phyloP scores from a whole-genome alignment of 2,329 filamentous ascomycete species.

The Fusarium longipes region DNA sequence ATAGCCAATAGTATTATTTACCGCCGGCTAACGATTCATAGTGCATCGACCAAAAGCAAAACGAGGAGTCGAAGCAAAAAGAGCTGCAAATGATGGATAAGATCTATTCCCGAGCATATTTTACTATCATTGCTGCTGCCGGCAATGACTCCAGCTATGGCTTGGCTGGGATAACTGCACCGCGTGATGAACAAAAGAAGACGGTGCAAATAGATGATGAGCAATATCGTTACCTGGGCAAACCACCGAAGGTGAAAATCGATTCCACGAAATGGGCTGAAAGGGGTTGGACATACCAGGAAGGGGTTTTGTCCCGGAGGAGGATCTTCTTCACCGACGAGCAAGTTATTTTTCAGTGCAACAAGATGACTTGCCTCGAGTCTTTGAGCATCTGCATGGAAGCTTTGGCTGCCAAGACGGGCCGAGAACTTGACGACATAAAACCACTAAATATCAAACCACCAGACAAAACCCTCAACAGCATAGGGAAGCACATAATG shows the following conservation, averaged over 20 bases:
- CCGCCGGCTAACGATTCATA: neutral
- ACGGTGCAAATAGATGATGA: neutral
- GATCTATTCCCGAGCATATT: neutral
- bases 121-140: neutral
- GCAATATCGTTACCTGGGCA: neutral
- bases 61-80: neutral
- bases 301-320: conserved; percentile 1
- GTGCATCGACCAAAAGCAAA: neutral
- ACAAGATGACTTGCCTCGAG: neutral
- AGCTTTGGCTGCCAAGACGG: neutral
- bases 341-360: conserved; percentile 1
- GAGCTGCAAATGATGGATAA: neutral
- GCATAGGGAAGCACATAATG: neutral
- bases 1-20: neutral
- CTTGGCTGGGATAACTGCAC: neutral
- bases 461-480: neutral
- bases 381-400: neutral
- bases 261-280: neutral
- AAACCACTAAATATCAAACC: neutral
- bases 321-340: neutral
- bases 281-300: conserved; percentile 1
- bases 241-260: neutral
- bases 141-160: neutral
- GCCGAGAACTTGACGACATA: neutral
- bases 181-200: neutral